Conservation (phyloP, 495 filamentous ascomycete genomes). For the Podospora fimiseda region DNA sequence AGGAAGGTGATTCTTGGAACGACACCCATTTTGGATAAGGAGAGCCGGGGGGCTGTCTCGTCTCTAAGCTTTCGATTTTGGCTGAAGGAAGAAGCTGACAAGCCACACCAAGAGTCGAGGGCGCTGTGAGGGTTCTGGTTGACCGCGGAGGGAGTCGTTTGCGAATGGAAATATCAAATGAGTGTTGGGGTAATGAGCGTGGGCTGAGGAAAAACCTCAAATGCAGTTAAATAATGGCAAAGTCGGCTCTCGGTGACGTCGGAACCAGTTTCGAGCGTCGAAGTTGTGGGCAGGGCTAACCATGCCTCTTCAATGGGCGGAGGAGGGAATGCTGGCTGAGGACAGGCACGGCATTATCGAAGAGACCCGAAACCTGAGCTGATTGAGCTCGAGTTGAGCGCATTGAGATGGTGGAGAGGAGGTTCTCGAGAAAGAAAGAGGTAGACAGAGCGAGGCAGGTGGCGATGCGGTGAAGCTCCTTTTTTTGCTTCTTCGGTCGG, state of each 20-base stretch:
- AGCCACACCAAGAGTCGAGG: neutral
- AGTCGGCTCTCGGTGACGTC: neutral
- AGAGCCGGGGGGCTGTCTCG: neutral
- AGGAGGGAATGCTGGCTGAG: neutral
- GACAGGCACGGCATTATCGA: neutral
- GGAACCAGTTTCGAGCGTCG: neutral
- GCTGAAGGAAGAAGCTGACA: neutral
- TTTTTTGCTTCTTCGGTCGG: neutral
- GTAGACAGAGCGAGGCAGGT: too few relatives aligned
- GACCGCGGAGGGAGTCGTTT: neutral
- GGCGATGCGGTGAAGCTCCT: neutral
- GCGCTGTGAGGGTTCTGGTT: neutral
- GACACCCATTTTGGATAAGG: constrained; percentile 7
- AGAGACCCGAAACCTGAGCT: neutral
- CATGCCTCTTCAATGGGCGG: neutral
- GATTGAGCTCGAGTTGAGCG: too few relatives aligned
- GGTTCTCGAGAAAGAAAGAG: neutral
- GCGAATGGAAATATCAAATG: neutral
- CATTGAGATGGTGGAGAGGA: too few relatives aligned
- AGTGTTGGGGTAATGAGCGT: neutral
- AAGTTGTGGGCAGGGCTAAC: neutral
- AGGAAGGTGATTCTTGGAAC: constrained; percentile 7
- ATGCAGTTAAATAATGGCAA: neutral
- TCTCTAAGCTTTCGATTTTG: neutral
- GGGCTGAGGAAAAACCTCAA: neutral